phyloP scores from a whole-genome alignment of 257 asterid species.

The Voacanga thouarsii region DNA sequence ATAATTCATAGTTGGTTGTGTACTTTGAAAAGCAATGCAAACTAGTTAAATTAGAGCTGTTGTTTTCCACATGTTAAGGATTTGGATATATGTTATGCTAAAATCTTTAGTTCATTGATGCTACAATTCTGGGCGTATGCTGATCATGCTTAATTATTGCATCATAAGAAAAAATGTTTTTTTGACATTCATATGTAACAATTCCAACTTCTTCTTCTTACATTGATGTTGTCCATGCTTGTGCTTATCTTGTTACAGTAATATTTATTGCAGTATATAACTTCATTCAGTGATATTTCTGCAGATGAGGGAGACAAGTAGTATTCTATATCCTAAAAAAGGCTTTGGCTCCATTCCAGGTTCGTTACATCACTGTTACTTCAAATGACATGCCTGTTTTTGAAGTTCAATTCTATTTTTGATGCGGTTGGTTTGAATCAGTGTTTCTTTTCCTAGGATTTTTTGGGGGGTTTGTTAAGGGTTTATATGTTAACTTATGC shows the following conservation, averaged over 20 bases:
- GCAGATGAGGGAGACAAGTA: slow-evolving; percentile 55
- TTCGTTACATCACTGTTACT: slow-evolving; percentile 25
- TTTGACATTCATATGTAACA: too few relatives aligned
- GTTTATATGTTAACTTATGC: not conserved
- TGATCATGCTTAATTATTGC: not conserved
- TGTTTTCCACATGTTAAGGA: too few relatives aligned
- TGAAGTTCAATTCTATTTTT: not conserved
- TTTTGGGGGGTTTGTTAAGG: not conserved
- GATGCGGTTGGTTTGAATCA: not conserved
- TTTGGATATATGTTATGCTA: too few relatives aligned
- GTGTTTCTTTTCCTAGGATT: not conserved
- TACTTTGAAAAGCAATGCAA: too few relatives aligned
- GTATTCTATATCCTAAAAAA: slow-evolving; percentile 40
- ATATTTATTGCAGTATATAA: not conserved
- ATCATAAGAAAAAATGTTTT: not conserved
- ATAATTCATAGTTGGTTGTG: not conserved
- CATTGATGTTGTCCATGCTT: too few relatives aligned
- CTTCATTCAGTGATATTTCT: slow-evolving; percentile 1
- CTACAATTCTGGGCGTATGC: not conserved
- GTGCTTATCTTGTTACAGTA: not conserved
- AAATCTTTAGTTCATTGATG: not conserved
- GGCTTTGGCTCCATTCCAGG: slow-evolving; percentile 78
- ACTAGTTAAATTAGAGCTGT: too few relatives aligned
- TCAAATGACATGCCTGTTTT: not conserved
- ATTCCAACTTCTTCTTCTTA: too few relatives aligned